phyloP scores from a whole-genome alignment of 2,329 filamentous ascomycete genomes.

The Fusarium staphyleae region DNA sequence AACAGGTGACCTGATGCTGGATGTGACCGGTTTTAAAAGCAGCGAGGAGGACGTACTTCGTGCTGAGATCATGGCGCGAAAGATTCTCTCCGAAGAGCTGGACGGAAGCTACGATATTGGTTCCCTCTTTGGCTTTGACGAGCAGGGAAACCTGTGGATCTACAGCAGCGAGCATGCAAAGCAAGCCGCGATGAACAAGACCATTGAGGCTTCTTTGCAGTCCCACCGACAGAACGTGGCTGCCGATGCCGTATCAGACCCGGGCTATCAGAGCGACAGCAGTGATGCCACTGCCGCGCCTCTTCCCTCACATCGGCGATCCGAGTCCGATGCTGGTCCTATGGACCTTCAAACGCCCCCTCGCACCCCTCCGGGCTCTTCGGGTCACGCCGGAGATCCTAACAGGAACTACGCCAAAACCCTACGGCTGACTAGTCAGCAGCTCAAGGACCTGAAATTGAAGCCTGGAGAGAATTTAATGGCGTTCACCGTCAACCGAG shows the following conservation, averaged over 20 bases:
- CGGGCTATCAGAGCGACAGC: conserved; percentile 93
- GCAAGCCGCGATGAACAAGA: conserved; percentile 78
- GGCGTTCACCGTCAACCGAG: conserved; percentile 95
- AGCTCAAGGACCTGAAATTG: conserved; percentile 84
- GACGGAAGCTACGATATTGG: conserved; percentile 97
- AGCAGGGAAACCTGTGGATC: conserved; percentile 98
- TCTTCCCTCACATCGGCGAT: conserved; percentile 62
- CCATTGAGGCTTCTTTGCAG: conserved; percentile 59
- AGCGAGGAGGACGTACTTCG: conserved; percentile 91
- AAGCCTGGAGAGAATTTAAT: conserved; percentile 89
- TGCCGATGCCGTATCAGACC: conserved; percentile 87
- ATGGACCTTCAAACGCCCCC: conserved; percentile 68
- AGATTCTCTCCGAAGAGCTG: conserved; percentile 89
- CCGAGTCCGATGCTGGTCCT: conserved; percentile 71
- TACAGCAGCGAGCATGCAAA: conserved; percentile 98
- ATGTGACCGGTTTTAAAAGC: conserved; percentile 97
- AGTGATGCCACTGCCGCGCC: conserved; percentile 64
- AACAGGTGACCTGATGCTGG: conserved; percentile 92
- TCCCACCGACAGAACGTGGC: conserved; percentile 59
- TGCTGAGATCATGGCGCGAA: conserved; percentile 91
- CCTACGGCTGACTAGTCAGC: conserved; percentile 90
- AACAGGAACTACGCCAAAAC: conserved; percentile 96
- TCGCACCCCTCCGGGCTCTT: conserved; percentile 68
- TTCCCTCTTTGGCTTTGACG: conserved; percentile 91
- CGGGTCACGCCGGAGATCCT: conserved; percentile 70